Evolutionary conservation across 2,329 filamentous ascomycete species (phyloP).

Genomic region (Chalaropsis ovoidea): DNA sequence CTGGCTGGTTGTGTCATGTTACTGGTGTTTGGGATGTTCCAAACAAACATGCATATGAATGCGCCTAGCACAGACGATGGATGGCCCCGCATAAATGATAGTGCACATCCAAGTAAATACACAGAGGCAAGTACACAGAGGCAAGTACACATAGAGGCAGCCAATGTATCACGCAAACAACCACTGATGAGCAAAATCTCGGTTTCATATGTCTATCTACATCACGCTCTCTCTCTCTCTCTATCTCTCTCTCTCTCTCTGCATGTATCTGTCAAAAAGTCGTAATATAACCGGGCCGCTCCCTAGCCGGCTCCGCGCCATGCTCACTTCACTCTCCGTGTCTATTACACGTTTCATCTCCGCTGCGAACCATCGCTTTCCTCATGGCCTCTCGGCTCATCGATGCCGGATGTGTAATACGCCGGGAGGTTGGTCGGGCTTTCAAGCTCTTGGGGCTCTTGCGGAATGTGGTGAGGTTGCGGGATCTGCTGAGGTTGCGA

Average conservation of each 20-base stretch:
- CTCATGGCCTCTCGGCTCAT: neutral
- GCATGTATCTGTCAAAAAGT: neutral
- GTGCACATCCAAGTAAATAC: too few relatives aligned
- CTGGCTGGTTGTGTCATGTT: too few relatives aligned
- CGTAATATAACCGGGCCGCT: neutral
- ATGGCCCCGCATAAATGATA: too few relatives aligned
- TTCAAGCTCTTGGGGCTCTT: conserved; percentile 7
- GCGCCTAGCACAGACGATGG: too few relatives aligned
- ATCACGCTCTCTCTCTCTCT: neutral
- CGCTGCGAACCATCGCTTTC: neutral
- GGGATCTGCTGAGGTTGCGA: neutral
- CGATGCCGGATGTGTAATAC: neutral
- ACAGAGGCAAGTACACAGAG: too few relatives aligned
- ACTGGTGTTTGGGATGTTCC: too few relatives aligned
- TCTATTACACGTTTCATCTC: neutral
- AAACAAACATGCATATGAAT: too few relatives aligned
- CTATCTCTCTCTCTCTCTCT: neutral
- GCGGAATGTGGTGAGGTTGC: neutral
- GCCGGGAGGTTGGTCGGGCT: neutral
- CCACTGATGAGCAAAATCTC: neutral
- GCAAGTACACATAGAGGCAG: neutral
- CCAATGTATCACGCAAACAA: neutral
- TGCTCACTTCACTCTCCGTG: neutral
- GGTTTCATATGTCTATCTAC: neutral
- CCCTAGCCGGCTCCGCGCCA: neutral